phyloP scores from a whole-genome alignment of 2,329 filamentous ascomycete species.

The Beauveria australis region DNA sequence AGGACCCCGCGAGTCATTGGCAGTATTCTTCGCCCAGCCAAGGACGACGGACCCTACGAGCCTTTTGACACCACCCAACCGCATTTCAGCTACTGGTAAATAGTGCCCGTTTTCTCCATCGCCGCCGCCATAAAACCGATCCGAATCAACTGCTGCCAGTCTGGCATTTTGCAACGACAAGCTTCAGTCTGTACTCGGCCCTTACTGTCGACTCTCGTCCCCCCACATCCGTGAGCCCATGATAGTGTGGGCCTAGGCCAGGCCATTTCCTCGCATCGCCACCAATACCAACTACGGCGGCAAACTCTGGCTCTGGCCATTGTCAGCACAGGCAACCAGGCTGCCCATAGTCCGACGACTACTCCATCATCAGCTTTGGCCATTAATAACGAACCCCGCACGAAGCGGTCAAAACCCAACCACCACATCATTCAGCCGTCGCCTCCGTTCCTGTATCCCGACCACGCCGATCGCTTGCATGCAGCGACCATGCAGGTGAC shows the following conservation, averaged over 20 bases:
- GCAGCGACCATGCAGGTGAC: conserved; percentile 5
- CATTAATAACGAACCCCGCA: neutral
- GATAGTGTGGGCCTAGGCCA: neutral
- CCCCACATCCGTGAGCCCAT: neutral
- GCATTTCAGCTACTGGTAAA: no score
- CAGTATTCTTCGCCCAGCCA: no score
- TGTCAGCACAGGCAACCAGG: neutral
- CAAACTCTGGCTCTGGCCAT: neutral
- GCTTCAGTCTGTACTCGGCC: neutral
- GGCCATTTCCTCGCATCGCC: neutral
- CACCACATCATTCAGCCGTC: neutral
- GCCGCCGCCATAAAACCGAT: neutral
- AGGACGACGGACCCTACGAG: neutral
- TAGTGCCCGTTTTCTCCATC: neutral
- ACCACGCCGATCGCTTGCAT: conserved; percentile 4
- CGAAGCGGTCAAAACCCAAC: neutral
- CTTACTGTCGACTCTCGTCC: neutral
- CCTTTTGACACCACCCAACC: neutral
- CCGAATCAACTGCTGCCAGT: neutral
- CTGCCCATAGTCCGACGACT: neutral
- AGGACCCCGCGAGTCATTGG: neutral
- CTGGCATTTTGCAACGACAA: neutral
- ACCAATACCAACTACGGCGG: neutral
- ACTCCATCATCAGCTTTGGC: neutral
- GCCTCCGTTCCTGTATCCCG: neutral